A percentile compares a stretch with the other conserved stretches of the same genome.
phyloP scores from a whole-genome alignment of 257 asterid species.

The Osmanthus fragrans region DNA sequence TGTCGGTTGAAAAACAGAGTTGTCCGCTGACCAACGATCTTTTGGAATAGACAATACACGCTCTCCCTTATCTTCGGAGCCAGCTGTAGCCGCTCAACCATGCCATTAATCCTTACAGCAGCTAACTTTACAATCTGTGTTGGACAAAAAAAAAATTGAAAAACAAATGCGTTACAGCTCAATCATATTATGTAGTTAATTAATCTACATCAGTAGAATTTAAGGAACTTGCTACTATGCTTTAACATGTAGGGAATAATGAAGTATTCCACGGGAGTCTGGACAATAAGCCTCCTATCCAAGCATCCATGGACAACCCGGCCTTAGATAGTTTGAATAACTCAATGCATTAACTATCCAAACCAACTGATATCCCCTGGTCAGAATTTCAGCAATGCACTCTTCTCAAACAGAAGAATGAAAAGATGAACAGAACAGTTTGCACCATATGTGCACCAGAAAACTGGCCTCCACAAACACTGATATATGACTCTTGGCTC shows the following conservation, averaged over 20 bases:
- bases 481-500: not conserved
- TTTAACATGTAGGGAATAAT: not conserved
- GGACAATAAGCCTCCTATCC: constrained; percentile 1
- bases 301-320: constrained; percentile 2
- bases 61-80: constrained; percentile 79
- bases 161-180: not conserved
- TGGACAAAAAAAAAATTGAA: not conserved
- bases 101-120: constrained; percentile 96
- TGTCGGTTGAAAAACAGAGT: constrained; percentile 80
- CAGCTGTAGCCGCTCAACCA: constrained; percentile 94
- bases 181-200: not conserved
- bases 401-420: not conserved
- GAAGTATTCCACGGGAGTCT: not conserved
- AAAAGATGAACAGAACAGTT: constrained; percentile 1
- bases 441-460: constrained; percentile 1
- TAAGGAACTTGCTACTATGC: not conserved
- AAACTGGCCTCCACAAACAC: constrained; percentile 4
- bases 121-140: constrained; percentile 84
- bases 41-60: constrained; percentile 86
- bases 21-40: constrained; percentile 77
- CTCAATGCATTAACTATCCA: constrained; percentile 17
- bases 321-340: not conserved
- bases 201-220: not conserved
- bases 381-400: not conserved
- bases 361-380: not conserved